Base-by-base conservation (phyloP, 2,329 filamentous ascomycete species). In the Claviceps paspali region DNA sequence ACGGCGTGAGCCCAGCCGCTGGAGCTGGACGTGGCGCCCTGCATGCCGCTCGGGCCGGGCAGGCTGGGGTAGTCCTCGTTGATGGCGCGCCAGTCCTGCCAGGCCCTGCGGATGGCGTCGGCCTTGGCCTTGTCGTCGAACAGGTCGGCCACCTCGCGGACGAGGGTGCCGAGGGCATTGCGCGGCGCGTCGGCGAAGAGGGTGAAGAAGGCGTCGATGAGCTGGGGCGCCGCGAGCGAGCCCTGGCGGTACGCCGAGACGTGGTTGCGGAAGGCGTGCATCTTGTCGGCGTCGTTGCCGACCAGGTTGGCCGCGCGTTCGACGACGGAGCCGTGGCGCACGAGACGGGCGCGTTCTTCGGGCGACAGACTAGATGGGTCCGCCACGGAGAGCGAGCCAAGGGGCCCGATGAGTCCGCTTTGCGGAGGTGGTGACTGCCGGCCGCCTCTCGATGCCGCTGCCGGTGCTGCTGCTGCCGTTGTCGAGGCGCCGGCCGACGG, bases 81-180 rank as follows among this genome's bases (percentile, higher is more conserved):
- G 60, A 93, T 91, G 27, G 86, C 86, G 33, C 84, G 83, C 84
- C 88, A 95, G 58, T 94, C 83, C 48, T 85, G 84, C 86, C 88
- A 95, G 1, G 87, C 84, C 49, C 80, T 80, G 19, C 86, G 72
- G 3, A 98, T 63, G 1, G 65, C 68, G 36, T 80, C 77, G 1
- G 76, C 76, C 53, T 93, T 94, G 14, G 57, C 54, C 35, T 79
- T 70, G 47, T 92, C 80, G 48, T 98, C 88, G 49, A 91, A 96
- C 9, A 98, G 75, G 36, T 96, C 88, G 5, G 88, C 82, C 3
- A 95, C 72, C 53, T 98, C 91, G 43, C 88, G 82, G 43, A 96
- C 73, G 1, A 98, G 69, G 19, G 87, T 95, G 11, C 87, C 87
- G 0, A 98, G 66, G 21, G 92, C 81, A 11, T 76, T 73, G 6